phyloP scores from a whole-genome alignment of 805 yeast genomes.

The Myxozyma kluyveri region DNA sequence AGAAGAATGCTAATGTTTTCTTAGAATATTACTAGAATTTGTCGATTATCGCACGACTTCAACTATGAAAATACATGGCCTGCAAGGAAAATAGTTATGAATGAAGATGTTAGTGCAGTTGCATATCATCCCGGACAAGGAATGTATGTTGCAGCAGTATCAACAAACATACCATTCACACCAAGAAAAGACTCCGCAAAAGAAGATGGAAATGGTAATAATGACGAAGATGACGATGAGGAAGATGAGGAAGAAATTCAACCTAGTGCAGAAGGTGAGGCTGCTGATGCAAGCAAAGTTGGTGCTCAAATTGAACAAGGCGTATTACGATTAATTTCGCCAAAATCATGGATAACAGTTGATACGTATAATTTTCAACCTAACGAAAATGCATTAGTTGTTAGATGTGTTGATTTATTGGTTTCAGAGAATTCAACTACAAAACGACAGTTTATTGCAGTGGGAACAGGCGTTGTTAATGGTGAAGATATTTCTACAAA shows the following conservation, averaged over 20 bases:
- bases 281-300: slow-evolving; percentile 12
- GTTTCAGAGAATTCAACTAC: slow-evolving; percentile 39
- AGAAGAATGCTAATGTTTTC: not conserved
- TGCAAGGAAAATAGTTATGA: slow-evolving; percentile 50
- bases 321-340: slow-evolving; percentile 62
- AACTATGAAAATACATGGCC: slow-evolving; percentile 64
- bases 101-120: slow-evolving; percentile 62
- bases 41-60: slow-evolving; percentile 41
- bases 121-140: slow-evolving; percentile 67
- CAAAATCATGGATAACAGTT: slow-evolving; percentile 71
- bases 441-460: slow-evolving; percentile 63
- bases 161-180: slow-evolving; percentile 54
- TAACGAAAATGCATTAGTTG: slow-evolving; percentile 61
- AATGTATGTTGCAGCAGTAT: slow-evolving; percentile 61
- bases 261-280: slow-evolving; percentile 53
- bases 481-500: slow-evolving; percentile 77
- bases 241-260: slow-evolving; percentile 55
- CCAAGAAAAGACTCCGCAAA: not conserved
- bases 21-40: slow-evolving; percentile 35
- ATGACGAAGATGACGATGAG: slow-evolving; percentile 70
- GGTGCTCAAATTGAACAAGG: slow-evolving; percentile 58
- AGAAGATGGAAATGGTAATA: too few relatives aligned
- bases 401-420: slow-evolving; percentile 54
- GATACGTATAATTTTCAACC: slow-evolving; percentile 45
- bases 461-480: slow-evolving; percentile 74